Evolutionary conservation across 2,329 filamentous ascomycete species (phyloP), one percentile per base, ranked within the genome.

Genomic region (Fusarium kyushuense): DNA sequence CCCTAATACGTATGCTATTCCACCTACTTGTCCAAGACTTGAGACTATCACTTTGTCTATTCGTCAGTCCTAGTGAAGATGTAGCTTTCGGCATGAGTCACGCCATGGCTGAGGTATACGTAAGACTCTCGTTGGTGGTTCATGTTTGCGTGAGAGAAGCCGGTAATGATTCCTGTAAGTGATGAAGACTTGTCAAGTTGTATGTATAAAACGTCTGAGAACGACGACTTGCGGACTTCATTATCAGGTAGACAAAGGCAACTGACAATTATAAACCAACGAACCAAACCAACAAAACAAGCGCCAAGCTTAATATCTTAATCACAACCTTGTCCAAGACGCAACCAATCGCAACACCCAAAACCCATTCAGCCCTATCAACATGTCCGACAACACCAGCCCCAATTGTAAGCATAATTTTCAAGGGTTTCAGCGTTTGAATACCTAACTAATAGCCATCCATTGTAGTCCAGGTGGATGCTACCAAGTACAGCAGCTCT

Each of bases 1-100:
- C 65, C 58, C 42, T 63, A 30, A 25, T 58, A 61, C 65, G 57
- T 58, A 58, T 47, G 45, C 65, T 47, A 48, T 25, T 32, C 14
- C 14, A 25, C 21, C 41, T 19, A 36, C 23, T 21, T 36, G 35
- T 30, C 43, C 32, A 30, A 25, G 17, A 30, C 43, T 38, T 42
- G 45, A 27, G 38, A 47, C 40, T 32, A 35, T 54, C 40, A 25
- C 14, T 36, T 21, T 35, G 30, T 23, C 66, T 19, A 16, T 51
- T 56, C 40, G 41, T 61, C 54, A 60, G 42, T 47, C 54, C 23
- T 61, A 30, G 49, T 55, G 43, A 53, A 63, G 57, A 42, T 19
- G 19, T 38, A 25, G 41, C 14, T 62, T 68, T 60, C 69, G 71
- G 74, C 55, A 72, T 72, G 72, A 74, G 49, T 74, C 71, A 74